These are phyloP conservation scores for Boletellus ananas DNA, from an alignment of 768 basidiomycete species.

Conservation along the genomic window DNA sequence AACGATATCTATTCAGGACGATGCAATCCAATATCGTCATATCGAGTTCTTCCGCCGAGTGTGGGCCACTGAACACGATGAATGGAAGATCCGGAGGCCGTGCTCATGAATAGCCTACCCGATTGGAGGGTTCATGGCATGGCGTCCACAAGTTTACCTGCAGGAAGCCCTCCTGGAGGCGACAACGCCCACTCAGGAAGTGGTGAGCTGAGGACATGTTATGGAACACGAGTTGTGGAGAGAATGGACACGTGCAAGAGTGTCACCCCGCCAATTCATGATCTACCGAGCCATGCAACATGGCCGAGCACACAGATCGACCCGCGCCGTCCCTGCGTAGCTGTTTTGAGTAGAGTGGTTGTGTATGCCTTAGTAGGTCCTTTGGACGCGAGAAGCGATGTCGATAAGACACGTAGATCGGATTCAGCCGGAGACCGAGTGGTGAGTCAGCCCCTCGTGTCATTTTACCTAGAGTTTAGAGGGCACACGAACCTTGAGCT, in stretches of 20 bases:
- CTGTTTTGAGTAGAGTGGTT: not conserved
- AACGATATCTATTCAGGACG: not conserved
- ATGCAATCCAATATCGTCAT: constrained; percentile 9
- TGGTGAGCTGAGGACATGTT: constrained; percentile 1
- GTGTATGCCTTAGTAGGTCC: not conserved
- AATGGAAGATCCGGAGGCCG: constrained; percentile 22
- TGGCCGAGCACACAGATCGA: no score
- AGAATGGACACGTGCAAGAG: constrained; percentile 22
- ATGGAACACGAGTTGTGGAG: constrained; percentile 16
- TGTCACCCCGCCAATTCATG: not conserved
- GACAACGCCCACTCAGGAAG: constrained; percentile 14
- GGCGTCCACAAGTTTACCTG: constrained; percentile 25
- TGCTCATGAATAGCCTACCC: constrained; percentile 11
- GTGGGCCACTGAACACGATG: constrained; percentile 12
- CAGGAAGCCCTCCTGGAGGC: constrained; percentile 16
- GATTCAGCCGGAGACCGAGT: constrained; percentile 1
- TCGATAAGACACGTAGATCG: constrained; percentile 8
- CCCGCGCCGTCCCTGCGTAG: no score
- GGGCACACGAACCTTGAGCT: constrained; percentile 9
- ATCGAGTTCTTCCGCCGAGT: constrained; percentile 13
- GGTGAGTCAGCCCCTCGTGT: not conserved
- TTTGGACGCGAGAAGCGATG: not conserved
- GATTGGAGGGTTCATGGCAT: constrained; percentile 9
- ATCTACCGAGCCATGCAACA: not conserved
- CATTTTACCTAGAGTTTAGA: not conserved